These are phyloP conservation scores for Gymnopilus junonius DNA, from an alignment of 768 basidiomycete species.

Conservation along the genomic window DNA sequence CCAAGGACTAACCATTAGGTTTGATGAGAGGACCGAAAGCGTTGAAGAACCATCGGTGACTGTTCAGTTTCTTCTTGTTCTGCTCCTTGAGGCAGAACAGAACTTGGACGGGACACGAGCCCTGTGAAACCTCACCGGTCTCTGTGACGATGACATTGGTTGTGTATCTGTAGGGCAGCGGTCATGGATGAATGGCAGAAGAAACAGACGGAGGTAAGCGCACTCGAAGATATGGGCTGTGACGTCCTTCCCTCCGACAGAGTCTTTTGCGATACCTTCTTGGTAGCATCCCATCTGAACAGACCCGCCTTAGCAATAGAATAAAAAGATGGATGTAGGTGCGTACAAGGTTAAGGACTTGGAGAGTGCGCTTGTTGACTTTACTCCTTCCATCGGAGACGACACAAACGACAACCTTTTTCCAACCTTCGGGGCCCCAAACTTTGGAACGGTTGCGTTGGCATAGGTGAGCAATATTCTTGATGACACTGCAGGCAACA, in stretches of 20 bases:
- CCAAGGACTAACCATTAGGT: slow-evolving; percentile 64
- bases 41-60: slow-evolving; percentile 98
- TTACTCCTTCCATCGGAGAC: slow-evolving; percentile 87
- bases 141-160: slow-evolving; percentile 80
- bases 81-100: slow-evolving; percentile 94
- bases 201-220: slow-evolving; percentile 27
- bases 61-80: slow-evolving; percentile 97
- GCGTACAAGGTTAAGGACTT: slow-evolving; percentile 80
- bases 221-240: slow-evolving; percentile 95
- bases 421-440: slow-evolving; percentile 90
- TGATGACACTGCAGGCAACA: slow-evolving; percentile 64
- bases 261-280: slow-evolving; percentile 89
- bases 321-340: slow-evolving; percentile 3
- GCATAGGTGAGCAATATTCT: slow-evolving; percentile 85
- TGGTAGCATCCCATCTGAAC: slow-evolving; percentile 83
- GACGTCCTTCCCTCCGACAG: slow-evolving; percentile 86
- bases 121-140: slow-evolving; percentile 75
- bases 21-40: slow-evolving; percentile 88
- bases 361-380: slow-evolving; percentile 88
- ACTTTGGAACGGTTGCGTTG: slow-evolving; percentile 69
- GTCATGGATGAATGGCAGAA: slow-evolving; percentile 5
- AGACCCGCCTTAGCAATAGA: not conserved
- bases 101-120: slow-evolving; percentile 82
- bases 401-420: slow-evolving; percentile 88
- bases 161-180: slow-evolving; percentile 57